These are phyloP conservation scores for Hawksworthiomyces lignivorus DNA, from an alignment of 2,329 filamentous ascomycete species.

Conservation along the genomic window DNA sequence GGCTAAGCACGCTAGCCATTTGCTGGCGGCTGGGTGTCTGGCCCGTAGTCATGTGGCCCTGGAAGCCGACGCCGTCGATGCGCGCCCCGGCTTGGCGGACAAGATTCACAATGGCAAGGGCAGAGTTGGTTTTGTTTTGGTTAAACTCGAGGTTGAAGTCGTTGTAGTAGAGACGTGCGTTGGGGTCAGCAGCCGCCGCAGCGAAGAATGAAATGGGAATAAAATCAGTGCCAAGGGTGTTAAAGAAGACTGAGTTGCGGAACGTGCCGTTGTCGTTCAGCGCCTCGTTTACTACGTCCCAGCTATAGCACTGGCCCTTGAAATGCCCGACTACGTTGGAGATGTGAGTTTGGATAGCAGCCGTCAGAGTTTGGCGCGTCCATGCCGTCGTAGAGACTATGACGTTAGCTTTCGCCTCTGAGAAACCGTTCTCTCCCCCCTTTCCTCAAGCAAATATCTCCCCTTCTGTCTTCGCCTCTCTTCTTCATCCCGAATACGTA, in stretches of 20 bases:
- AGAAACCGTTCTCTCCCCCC: background rate
- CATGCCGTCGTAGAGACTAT: conserved; percentile 28
- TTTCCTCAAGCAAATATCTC: no score
- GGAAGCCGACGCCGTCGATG: conserved; percentile 46
- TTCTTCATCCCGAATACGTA: conserved; percentile 8
- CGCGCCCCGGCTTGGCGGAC: conserved; percentile 28
- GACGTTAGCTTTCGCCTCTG: no score
- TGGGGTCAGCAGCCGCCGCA: conserved; percentile 33
- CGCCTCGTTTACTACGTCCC: conserved; percentile 49
- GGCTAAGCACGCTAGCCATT: conserved; percentile 29
- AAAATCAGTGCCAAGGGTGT: conserved; percentile 37
- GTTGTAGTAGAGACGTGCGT: conserved; percentile 44
- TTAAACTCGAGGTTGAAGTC: conserved; percentile 42
- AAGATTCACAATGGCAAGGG: conserved; percentile 23
- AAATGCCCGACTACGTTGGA: conserved; percentile 37
- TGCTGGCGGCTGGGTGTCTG: conserved; percentile 29
- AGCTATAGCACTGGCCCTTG: conserved; percentile 39
- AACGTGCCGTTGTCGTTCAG: conserved; percentile 41
- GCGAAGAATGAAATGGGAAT: conserved; percentile 40
- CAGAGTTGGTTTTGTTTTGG: conserved; percentile 25
- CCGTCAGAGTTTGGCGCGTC: conserved; percentile 43
- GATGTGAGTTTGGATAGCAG: conserved; percentile 45
- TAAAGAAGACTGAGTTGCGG: conserved; percentile 35
- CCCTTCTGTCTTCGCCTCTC: background rate
- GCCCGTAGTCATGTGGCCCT: conserved; percentile 42